Evolutionary conservation across 805 yeast genomes (phyloP), one percentile per base, ranked within the genome.

Genomic region (Candida boidinii): DNA sequence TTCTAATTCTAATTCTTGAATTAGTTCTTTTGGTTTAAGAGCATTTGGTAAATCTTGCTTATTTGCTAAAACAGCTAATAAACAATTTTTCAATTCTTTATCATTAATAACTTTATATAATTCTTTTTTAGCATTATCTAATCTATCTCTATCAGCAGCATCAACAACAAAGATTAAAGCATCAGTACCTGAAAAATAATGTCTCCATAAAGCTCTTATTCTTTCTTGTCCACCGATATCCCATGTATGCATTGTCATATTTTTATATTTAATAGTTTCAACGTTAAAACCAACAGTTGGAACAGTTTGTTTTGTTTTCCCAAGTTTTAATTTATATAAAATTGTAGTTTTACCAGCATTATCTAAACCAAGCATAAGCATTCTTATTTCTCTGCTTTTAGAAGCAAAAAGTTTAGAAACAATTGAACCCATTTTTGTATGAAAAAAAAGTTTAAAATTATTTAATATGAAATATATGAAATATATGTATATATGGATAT

Each of bases 211-310:
- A 0, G 94, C 94, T 52, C 96, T 74, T 45, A 87, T 73, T 56
- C 94, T 68, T 49, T 83, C 94, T 64, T 86, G 96, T 54, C 96
- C 96, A 61, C 96, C 96, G 39, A 92, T 92, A 58, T 79, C 61
- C 98, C 94, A 82, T 15, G 81, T 56, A 43, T 79, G 78, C 42
- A 82, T 54, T 24, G 64, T 63, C 41, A 55, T 62, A 14, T 62
- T 68, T 8, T 59, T 47, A 43, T 64, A 60, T 7, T 54, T 52
- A 7, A 83, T 51, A 2, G 90, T 76, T 36, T 73, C 70, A 41
- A 90, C 90, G 58, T 88, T 88, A 64, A 88, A 88, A 2, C 96
- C 96, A 16, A 86, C 94, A 0, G 95, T 88, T 16, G 96, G 96
- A 5, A 86, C 92, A 0, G 95, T 83, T 27, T 83, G 76, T 39